Evolutionary conservation across 257 asterid genomes (phyloP).

Genomic region (Galeopsis tetrahit): DNA sequence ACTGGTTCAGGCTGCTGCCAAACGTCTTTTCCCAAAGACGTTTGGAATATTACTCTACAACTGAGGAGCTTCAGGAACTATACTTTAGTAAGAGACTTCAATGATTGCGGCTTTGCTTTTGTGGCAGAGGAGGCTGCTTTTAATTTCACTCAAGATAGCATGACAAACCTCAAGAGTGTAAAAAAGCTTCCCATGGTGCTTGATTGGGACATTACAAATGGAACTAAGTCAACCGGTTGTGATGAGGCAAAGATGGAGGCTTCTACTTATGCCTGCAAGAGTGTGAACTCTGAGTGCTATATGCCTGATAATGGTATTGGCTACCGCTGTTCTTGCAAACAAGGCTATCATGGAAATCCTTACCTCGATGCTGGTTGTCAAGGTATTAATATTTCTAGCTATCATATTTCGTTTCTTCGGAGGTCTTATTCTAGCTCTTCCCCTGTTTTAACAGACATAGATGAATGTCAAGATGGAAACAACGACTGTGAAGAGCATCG

Average conservation of each 20-base stretch:
- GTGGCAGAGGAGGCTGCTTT: constrained; percentile 25
- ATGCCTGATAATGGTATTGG: constrained; percentile 31
- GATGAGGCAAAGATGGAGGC: constrained; percentile 25
- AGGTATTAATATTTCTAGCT: constrained; percentile 32
- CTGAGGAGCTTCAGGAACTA: neutral
- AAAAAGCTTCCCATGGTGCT: constrained; percentile 37
- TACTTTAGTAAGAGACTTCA: neutral
- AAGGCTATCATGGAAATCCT: constrained; percentile 55
- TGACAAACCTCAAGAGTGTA: constrained; percentile 24
- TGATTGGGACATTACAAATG: constrained; percentile 51
- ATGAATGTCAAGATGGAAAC: constrained; percentile 41
- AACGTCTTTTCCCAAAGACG: constrained; percentile 29
- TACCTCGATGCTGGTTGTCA: constrained; percentile 40
- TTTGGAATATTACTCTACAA: neutral
- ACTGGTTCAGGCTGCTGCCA: constrained; percentile 47
- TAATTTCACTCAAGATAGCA: constrained; percentile 8
- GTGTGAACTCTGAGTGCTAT: constrained; percentile 31
- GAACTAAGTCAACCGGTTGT: neutral
- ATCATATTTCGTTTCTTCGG: neutral
- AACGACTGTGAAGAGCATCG: constrained; percentile 22
- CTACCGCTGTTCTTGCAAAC: constrained; percentile 44
- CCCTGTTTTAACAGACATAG: constrained; percentile 37
- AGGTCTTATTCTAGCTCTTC: neutral
- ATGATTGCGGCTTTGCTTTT: constrained; percentile 43
- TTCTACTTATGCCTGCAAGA: constrained; percentile 40